Base-by-base conservation (phyloP, 306 rosid species). In the Cucurbita argyrosperma region DNA sequence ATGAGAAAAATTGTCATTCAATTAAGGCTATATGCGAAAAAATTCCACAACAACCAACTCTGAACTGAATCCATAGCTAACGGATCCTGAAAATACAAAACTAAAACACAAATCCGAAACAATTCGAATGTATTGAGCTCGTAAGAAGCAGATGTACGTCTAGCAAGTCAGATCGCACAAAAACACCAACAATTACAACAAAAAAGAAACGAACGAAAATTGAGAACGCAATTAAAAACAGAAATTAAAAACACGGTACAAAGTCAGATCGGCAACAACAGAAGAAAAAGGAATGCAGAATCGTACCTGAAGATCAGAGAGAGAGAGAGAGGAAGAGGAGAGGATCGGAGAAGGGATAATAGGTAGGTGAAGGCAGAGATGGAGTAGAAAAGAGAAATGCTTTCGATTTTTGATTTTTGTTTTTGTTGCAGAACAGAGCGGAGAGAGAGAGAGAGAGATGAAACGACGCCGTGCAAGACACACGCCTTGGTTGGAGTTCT, bases 311-410 rank as follows among this genome's bases (percentile, higher is more conserved):
- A 71, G 60, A 65, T 75, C 71, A 55, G 37, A 47, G 23, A 52
- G 53, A 78, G 59, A 78, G 59, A 76, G 59, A 54, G 2, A 50
- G 40, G 43, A 69, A 18, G 50, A 51, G 10, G 47, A 46, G 16
- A 55, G 7, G 71, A 57, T 56, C 7, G 52, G 16, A 77, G 46
- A 79, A 78, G 10, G 84, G 80, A 83, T 80, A 16, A 4, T 45
- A 65, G 92, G 84, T 76, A 76, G 57, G 15, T 37, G 38, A 43
- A 67, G 40, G 57, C 21, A 14, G 45, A 39, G 21, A 13, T 35
- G 71, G 71, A 38, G 56, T 53, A 23, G 35, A 9, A 12, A 43
- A 3, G 54, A 67, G 72, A 13, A 66, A 43, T 45, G 53, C 54
- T 64, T 42, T 12, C 35, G 64, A 1, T 23, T 6, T 56, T 21